Conservation (phyloP, 352 stramenopile genomes). For the Phytophthora palmivora region DNA sequence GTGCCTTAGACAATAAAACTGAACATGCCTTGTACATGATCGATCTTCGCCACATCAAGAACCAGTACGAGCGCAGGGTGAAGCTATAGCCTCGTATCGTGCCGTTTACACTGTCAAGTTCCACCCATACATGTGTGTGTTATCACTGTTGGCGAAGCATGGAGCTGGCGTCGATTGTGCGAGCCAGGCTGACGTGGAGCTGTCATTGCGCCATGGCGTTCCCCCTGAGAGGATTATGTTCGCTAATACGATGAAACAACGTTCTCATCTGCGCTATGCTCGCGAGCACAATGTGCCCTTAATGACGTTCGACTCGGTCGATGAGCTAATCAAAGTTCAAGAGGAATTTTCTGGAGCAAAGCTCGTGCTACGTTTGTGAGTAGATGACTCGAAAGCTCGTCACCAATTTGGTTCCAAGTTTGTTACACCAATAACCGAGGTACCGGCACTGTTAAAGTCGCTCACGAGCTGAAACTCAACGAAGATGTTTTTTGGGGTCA, state of each 20-base stretch:
- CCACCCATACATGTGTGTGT: conserved; percentile 77
- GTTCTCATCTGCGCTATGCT: conserved; percentile 73
- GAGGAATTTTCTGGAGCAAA: conserved; percentile 53
- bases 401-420: conserved; percentile 89
- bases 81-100: conserved; percentile 52
- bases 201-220: conserved; percentile 68
- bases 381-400: conserved; percentile 86
- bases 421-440: conserved; percentile 62
- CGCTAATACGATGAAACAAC: conserved; percentile 91
- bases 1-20: conserved; percentile 21
- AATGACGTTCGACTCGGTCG: conserved; percentile 88
- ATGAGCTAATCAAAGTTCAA: conserved; percentile 81
- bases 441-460: conserved; percentile 59
- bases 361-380: conserved; percentile 78
- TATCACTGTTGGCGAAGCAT: conserved; percentile 51
- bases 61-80: conserved; percentile 54
- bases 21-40: conserved; percentile 75
- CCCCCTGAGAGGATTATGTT: conserved; percentile 81
- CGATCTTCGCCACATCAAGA: conserved; percentile 53
- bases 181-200: conserved; percentile 74
- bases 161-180: conserved; percentile 89
- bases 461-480: too few species aligned
- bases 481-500: too few species aligned
- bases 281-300: conserved; percentile 60
- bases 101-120: conserved; percentile 94